Evolutionary conservation across 305 asterid genomes (phyloP), one percentile per base, ranked within the genome.

Genomic region (Salvia sclarea): DNA sequence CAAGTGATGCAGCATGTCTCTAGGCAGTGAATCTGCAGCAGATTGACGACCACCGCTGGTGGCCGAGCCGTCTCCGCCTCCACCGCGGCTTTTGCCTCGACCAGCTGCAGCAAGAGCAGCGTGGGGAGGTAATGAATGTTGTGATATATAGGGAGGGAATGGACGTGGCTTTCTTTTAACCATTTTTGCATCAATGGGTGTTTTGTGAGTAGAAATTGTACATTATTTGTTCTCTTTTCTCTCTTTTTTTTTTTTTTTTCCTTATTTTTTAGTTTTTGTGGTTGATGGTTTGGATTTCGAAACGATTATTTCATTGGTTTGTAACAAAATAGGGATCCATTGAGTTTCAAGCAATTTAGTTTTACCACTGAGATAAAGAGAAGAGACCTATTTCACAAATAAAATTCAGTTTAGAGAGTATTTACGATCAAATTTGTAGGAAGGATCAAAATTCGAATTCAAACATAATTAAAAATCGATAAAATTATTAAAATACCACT

Each of bases 1-100:
- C 44, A 70, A 66, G 54, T 65, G 37, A 44, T 59, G 64, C 30
- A 22, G 56, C 79, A 53, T 54, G 12, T 31, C 38, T 57, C 31
- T 58, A 17, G 47, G 55, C 72, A 25, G 13, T 71, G 64, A 56
- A 61, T 61, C 76, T 65, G 17, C 59, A 49, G 58, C 10, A 25
- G n/a, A 25, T 18, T 20, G 6, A 0, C 37, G 8, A 17, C 50
- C 47, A 13, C 55, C 74, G 35, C 22, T 45, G 40, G 50, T 35
- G 24, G 24, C 44, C 18, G 61, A 33, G 49, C 64, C 57, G 22
- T 61, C 76, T 25, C 25, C 41, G 11, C 53, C 53, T 62, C 67
- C 64, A 11, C 28, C 6, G 37, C 24, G 14, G 37, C 3, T 21
- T 21, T 55, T 2, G 20, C 66, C 13, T 62, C 47, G 28, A 56